Base-by-base conservation (phyloP, 1,139 yeast genomes). In the Hansenula sp. region DNA sequence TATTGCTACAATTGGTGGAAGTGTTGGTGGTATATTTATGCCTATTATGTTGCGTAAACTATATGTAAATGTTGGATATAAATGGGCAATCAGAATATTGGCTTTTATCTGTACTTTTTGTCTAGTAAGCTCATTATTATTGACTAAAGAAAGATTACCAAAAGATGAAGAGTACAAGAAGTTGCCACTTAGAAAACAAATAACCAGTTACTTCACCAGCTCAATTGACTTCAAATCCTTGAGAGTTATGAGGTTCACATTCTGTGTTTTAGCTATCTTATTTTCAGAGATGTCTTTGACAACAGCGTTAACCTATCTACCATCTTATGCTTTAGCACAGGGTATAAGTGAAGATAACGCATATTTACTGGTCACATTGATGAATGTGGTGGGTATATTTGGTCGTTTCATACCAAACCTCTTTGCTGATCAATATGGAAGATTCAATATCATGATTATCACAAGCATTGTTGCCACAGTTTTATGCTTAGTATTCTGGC, bases 1-100 rank as follows among this genome's bases (percentile, higher is more conserved):
- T 0, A 46, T 77, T 0, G 79, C 83, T 3, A 75, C 83, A 1
- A 64, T 73, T 52, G 86, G 86, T 16, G 86, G 85, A 0, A 73
- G 81, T 16, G 62, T 79, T 11, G 87, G 86, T 13, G 87, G 86
- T 27, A 64, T 77, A 24, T 56, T 73, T 13, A 76, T 80, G 58
- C 85, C 88, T 1, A 65, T 79, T 37, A 68, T 80, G 64, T 66
- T 81, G 46, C 64, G 81, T 45, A 66, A 68, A 29, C 57, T 79
- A 14, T 81, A 77, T 51, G 57, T 59, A 3, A 66, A 66, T 37
- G 71, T 76, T 31, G 87, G 86, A 0, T 81, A 69, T 48, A 59
- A 62, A 10, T 79, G 86, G 86, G 82, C 85, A 0, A 71, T 80
- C 44, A 61, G 87, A 48, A 68, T 74, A 1, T 58, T 78, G 39